Evolutionary conservation across 257 asterid species (phyloP).

Genomic region (Avicennia marina): DNA sequence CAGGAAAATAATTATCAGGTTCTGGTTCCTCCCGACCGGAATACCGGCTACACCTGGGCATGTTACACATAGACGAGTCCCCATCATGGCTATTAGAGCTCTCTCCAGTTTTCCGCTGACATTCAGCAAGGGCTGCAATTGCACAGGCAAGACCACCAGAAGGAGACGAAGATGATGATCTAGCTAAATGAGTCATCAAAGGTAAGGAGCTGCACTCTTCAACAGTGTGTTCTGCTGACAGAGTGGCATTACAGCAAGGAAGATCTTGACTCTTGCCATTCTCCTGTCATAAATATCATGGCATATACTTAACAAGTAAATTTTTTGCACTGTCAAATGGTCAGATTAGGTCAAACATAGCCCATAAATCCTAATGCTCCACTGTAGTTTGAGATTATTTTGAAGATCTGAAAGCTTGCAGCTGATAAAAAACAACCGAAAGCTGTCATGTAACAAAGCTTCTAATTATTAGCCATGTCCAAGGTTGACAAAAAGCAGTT

Average conservation of each 20-base stretch:
- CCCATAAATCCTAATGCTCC: too few relatives aligned
- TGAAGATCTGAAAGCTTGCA: not conserved
- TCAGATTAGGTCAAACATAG: too few relatives aligned
- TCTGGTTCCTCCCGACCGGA: conserved; percentile 37
- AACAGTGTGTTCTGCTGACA: conserved; percentile 30
- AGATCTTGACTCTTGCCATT: conserved; percentile 47
- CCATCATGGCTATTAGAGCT: conserved; percentile 37
- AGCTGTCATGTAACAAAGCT: too few relatives aligned
- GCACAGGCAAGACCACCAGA: conserved; percentile 92
- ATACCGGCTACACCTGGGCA: conserved; percentile 36
- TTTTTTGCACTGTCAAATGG: too few relatives aligned
- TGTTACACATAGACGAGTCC: conserved; percentile 27
- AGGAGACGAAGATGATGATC: conserved; percentile 67
- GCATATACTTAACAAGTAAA: too few relatives aligned
- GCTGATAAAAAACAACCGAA: too few relatives aligned
- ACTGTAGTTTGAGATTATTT: not conserved
- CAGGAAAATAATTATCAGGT: conserved; percentile 39
- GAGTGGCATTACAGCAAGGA: not conserved
- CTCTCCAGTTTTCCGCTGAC: conserved; percentile 64
- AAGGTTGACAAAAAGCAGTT: too few relatives aligned
- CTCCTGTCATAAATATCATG: conserved; percentile 36
- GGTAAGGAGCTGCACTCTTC: conserved; percentile 37
- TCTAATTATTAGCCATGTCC: too few relatives aligned
- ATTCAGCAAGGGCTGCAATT: conserved; percentile 91
- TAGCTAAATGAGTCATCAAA: conserved; percentile 29